Percentiles rank a stretch among this genome's conserved stretches.
Conservation (phyloP, 2,329 filamentous ascomycete species). For the Rhytidhysteron rufulum region DNA sequence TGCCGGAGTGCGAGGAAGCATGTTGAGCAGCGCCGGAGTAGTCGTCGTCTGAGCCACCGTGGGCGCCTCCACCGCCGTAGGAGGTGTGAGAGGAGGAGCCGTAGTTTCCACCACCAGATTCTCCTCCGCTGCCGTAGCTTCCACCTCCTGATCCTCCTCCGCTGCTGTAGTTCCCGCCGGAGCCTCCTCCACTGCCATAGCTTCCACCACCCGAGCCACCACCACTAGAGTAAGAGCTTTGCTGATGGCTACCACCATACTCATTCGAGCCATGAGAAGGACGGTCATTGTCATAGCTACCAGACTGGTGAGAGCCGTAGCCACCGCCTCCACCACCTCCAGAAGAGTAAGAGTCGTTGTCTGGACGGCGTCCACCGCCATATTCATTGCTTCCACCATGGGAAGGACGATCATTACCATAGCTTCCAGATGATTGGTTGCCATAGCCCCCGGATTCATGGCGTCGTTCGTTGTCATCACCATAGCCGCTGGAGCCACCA, state of each 20-base stretch:
- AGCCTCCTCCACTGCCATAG: slow-evolving; percentile 18
- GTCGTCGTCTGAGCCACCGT: slow-evolving; percentile 46
- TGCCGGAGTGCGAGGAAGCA: slow-evolving; percentile 52
- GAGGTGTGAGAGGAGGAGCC: slow-evolving; percentile 39
- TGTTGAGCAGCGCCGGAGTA: slow-evolving; percentile 53
- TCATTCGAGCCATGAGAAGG: slow-evolving; percentile 13
- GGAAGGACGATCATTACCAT: slow-evolving; percentile 4
- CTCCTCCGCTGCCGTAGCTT: slow-evolving; percentile 17
- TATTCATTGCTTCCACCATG: no score
- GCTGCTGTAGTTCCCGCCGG: no score
- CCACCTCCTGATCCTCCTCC: slow-evolving; percentile 19
- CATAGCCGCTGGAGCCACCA: no score
- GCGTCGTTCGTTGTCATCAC: no score
- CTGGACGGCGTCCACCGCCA: no score
- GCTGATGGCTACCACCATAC: slow-evolving; percentile 2
- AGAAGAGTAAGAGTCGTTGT: no score
- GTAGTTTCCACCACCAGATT: slow-evolving; percentile 19
- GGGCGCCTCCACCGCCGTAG: slow-evolving; percentile 36
- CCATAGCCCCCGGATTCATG: slow-evolving; percentile 14
- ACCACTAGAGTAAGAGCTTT: no score
- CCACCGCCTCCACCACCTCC: no score
- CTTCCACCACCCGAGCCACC: slow-evolving; percentile 17
- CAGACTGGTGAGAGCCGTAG: slow-evolving; percentile 9
- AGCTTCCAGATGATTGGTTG: slow-evolving; percentile 8
- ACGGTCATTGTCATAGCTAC: no score